Percentiles rank a stretch among this genome's conserved stretches.
Conservation (phyloP, 2,329 filamentous ascomycete genomes). For the Cladophialophora carrionii region DNA sequence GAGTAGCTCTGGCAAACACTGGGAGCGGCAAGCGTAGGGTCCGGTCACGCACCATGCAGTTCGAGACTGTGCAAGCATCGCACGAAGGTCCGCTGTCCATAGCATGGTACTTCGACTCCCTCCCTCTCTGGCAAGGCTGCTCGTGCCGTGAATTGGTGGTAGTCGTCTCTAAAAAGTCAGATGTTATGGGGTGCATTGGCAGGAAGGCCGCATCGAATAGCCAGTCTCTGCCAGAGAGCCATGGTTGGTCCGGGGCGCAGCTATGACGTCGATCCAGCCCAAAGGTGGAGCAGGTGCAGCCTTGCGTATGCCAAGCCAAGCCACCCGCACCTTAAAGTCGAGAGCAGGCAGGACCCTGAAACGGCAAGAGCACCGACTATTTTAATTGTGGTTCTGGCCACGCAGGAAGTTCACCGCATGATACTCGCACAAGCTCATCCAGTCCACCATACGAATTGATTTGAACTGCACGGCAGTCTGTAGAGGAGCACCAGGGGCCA, state of each 20-base stretch:
- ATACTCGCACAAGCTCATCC: not conserved
- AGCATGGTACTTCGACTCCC: not conserved
- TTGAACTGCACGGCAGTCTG: not conserved
- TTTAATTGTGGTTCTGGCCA: not conserved
- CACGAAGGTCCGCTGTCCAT: not conserved
- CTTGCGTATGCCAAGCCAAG: conserved; percentile 33
- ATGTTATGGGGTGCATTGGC: not conserved
- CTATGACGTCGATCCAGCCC: not conserved
- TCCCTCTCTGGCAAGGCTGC: not conserved
- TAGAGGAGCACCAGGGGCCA: not conserved
- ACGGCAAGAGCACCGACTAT: not conserved
- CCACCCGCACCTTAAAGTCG: conserved; percentile 16
- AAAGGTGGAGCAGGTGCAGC: conserved; percentile 13
- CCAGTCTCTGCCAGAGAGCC: not conserved
- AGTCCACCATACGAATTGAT: not conserved
- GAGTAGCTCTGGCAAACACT: not conserved
- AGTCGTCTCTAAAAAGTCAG: not conserved
- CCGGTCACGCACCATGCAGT: not conserved
- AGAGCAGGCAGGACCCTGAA: conserved; percentile 3
- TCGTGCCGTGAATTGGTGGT: not conserved
- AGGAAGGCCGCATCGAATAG: not conserved
- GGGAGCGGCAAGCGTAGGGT: not conserved
- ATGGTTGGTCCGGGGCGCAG: not conserved
- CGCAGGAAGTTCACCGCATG: not conserved
- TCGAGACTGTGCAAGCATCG: not conserved